Evolutionary conservation across 352 stramenopile genomes (phyloP), one percentile per base, ranked within the genome.

Genomic region (Phytophthora agathidicida): DNA sequence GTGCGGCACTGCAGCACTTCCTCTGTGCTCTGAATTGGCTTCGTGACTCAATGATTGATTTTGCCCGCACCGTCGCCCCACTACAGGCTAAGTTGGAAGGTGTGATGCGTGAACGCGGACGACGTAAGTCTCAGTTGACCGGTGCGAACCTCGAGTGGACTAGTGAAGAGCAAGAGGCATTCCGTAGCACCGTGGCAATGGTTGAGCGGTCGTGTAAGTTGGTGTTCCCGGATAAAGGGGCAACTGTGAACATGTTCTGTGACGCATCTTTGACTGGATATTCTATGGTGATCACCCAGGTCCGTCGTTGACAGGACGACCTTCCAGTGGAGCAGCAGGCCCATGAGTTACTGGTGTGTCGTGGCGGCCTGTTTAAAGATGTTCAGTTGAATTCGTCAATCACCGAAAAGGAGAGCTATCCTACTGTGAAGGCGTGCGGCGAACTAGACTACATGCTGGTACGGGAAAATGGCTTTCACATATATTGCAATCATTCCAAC

Each of bases 1-100:
- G 44, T 8, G 31, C 28, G 31, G 43, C 43, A 5, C 22, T 62
- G 0, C 53, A 62, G 11, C 53, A 62, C 48, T 62, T 62, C 13
- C 13, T 63, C 8, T 64, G 55, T 24, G 43, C 54, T 31, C 13
- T 55, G 1, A 64, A 62, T 6, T 62, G 53, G 53, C n/a, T 55
- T 2, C 2, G 30, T 2, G 43, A 55, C 43, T 54, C 43, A 1
- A 55, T 55, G 53, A 39, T 60, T 1, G 38, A 55, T 28, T 55
- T 30, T 20, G 32, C 35, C 7, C n/a, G 23, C 14, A 45, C 10
- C 4, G 24, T 3, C 6, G 26, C 33, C 3, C 41, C 52, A 2
- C n/a, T 64, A 13, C 44, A 64, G 23, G n/a, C 50, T 1, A 64
- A 50, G 3, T 10, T 51, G 0, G 51, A 51, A 14, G 1, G 9